Evolutionary conservation across 306 rosid species (phyloP).

Genomic region (Vicia faba): DNA sequence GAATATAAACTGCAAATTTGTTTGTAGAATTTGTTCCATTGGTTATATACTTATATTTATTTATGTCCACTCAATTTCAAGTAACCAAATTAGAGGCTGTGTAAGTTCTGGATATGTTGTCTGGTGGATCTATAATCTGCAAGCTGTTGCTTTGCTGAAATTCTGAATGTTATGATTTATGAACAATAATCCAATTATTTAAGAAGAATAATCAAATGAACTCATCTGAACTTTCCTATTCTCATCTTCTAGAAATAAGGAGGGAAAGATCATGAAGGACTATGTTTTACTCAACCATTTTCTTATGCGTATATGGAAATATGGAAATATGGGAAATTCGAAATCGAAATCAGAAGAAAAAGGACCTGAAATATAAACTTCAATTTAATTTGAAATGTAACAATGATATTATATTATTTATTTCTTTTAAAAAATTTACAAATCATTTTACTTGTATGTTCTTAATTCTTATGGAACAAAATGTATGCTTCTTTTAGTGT

Average conservation of each 20-base stretch:
- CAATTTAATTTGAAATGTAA: neutral
- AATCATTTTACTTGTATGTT: neutral
- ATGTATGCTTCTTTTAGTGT: neutral
- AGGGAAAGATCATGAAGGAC: neutral
- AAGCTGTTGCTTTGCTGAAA: conserved; percentile 11
- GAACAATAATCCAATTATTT: neutral
- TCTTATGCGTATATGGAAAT: neutral
- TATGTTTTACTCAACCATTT: neutral
- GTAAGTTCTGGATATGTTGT: conserved; percentile 25
- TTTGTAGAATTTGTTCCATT: conserved; percentile 11
- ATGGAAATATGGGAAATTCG: neutral
- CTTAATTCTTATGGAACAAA: neutral
- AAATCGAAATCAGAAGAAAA: conserved; percentile 1
- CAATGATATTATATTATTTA: neutral
- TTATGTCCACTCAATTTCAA: conserved; percentile 25
- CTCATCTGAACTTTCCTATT: neutral
- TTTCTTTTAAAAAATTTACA: neutral
- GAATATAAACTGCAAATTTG: conserved; percentile 16
- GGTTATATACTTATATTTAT: too few species aligned
- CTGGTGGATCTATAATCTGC: conserved; percentile 15
- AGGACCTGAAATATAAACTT: neutral
- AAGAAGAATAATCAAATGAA: neutral
- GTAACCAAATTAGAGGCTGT: conserved; percentile 11
- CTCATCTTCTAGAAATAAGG: conserved; percentile 9
- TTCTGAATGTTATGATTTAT: neutral